phyloP scores from a whole-genome alignment of 2,329 filamentous ascomycete genomes.

The Colletotrichum orchidophilum region DNA sequence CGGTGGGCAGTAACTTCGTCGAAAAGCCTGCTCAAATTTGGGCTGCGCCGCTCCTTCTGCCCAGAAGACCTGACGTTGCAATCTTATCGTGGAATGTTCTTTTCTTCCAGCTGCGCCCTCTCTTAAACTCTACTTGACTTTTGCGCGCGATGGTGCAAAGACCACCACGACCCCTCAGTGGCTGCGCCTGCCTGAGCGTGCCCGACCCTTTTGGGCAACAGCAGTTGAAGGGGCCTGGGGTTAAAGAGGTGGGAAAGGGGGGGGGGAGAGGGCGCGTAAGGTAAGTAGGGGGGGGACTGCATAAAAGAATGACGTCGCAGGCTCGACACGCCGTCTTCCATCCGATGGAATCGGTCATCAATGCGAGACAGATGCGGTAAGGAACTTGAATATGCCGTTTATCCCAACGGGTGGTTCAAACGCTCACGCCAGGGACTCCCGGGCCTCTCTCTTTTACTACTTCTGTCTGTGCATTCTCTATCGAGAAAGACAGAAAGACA shows the following conservation, averaged over 20 bases:
- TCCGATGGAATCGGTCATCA: constrained; percentile 8
- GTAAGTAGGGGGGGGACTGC: neutral
- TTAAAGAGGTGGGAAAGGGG: neutral
- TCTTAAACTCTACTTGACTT: neutral
- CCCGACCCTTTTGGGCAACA: neutral
- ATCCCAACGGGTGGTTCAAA: neutral
- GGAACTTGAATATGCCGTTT: constrained; percentile 12
- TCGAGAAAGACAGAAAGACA: neutral
- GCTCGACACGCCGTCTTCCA: constrained; percentile 20
- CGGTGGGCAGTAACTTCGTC: constrained; percentile 13
- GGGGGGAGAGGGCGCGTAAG: neutral
- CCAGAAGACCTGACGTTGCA: neutral
- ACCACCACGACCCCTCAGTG: neutral
- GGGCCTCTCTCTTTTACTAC: neutral
- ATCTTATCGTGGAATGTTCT: neutral
- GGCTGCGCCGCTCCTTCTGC: constrained; percentile 13
- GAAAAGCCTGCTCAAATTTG: neutral
- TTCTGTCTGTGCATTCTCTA: neutral
- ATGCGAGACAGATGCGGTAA: constrained; percentile 31
- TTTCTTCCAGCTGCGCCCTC: neutral
- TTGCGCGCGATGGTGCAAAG: neutral
- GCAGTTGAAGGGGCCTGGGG: neutral
- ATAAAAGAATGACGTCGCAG: constrained; percentile 30
- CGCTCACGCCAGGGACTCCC: constrained; percentile 14
- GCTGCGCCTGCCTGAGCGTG: neutral